phyloP scores from a whole-genome alignment of 495 filamentous ascomycete species.

The Penicillium paradoxum region DNA sequence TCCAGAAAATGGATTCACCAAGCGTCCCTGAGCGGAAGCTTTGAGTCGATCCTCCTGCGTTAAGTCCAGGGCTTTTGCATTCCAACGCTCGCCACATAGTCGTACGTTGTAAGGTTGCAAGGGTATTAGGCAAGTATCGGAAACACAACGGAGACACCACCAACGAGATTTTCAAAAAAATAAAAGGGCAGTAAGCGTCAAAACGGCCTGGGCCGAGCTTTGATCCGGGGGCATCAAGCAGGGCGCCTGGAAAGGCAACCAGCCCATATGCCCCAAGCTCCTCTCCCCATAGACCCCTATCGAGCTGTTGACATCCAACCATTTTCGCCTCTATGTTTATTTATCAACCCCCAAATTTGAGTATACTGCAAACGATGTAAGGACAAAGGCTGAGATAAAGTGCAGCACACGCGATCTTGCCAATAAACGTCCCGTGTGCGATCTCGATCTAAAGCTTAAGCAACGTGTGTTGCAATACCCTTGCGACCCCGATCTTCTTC shows the following conservation, averaged over 20 bases:
- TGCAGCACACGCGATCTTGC: conserved; percentile 15
- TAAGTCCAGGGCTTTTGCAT: too few species aligned
- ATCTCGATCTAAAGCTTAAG: conserved; percentile 31
- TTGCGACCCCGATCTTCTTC: conserved; percentile 10
- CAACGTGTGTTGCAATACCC: conserved; percentile 10
- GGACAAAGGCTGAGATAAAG: neutral
- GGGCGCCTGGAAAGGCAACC: conserved; percentile 26
- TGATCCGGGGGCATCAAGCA: conserved; percentile 15
- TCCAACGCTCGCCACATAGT: neutral
- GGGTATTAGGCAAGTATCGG: neutral
- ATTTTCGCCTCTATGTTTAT: neutral
- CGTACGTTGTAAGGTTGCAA: neutral
- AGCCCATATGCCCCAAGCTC: neutral
- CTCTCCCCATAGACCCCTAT: neutral
- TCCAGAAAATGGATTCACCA: conserved; percentile 1
- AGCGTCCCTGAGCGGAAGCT: neutral
- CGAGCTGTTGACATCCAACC: neutral
- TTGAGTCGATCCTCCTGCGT: neutral
- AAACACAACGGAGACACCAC: neutral
- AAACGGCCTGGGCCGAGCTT: neutral
- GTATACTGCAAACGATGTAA: too few species aligned
- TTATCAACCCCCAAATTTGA: neutral
- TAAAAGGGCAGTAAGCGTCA: neutral
- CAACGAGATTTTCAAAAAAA: neutral
- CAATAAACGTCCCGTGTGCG: conserved; percentile 21